A percentile compares a stretch with the other conserved stretches of the same genome.
Conservation (phyloP, 495 filamentous ascomycete genomes). For the Neurospora sp. region DNA sequence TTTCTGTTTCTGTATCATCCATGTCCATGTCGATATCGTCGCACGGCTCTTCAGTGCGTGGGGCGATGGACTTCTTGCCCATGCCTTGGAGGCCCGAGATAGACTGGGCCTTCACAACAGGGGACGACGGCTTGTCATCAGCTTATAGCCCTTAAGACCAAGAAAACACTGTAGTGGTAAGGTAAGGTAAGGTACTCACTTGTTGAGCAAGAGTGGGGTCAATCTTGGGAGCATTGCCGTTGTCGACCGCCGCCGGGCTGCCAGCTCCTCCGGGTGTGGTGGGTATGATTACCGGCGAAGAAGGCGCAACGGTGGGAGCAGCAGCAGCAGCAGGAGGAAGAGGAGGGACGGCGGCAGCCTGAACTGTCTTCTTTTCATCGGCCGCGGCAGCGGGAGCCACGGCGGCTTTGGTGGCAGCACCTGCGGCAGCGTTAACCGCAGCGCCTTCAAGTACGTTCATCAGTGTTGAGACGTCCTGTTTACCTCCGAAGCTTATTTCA, state of each 20-base stretch:
- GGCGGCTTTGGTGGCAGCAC: slow-evolving; percentile 12
- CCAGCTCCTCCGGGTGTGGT: slow-evolving; percentile 3
- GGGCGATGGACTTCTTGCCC: slow-evolving; percentile 37
- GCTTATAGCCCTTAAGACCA: not conserved
- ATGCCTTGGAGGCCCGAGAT: slow-evolving; percentile 36
- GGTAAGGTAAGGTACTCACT: slow-evolving; percentile 8
- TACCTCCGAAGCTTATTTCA: slow-evolving; percentile 49
- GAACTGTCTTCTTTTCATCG: slow-evolving; percentile 3
- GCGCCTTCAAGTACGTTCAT: slow-evolving; percentile 41
- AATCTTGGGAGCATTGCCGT: not conserved
- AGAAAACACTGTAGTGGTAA: not conserved
- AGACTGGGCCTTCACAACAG: slow-evolving; percentile 20
- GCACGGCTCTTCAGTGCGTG: slow-evolving; percentile 14
- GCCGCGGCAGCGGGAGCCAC: not conserved
- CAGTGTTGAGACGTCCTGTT: slow-evolving; percentile 39
- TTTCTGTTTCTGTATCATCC: not conserved
- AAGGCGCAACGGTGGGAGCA: slow-evolving; percentile 1
- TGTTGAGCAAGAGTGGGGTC: slow-evolving; percentile 30
- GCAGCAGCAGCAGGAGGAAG: slow-evolving; percentile 8
- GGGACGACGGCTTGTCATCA: slow-evolving; percentile 2
- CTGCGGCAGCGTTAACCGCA: slow-evolving; percentile 33
- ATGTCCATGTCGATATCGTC: not conserved
- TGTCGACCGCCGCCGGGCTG: slow-evolving; percentile 14
- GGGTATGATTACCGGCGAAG: not conserved
- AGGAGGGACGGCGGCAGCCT: slow-evolving; percentile 9